A percentile compares a stretch with the other conserved stretches of the same genome.
These are phyloP conservation scores for Triticum monococcum DNA, from an alignment of 176 grass and related monocot genomes.

Conservation along the genomic window DNA sequence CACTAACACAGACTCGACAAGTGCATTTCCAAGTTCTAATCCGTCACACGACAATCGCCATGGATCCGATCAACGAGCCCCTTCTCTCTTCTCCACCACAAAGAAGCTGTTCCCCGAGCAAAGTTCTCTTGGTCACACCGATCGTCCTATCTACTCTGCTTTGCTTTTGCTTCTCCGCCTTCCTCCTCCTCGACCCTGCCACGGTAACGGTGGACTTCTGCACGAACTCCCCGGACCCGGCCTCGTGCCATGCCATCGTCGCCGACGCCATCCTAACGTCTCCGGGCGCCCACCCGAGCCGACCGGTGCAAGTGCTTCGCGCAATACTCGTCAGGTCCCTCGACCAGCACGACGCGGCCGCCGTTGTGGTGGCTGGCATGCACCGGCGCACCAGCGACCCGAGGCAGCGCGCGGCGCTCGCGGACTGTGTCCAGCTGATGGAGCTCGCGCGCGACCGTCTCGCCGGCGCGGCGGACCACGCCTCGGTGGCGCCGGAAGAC, in stretches of 20 bases:
- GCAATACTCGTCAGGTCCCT: slow-evolving; percentile 40
- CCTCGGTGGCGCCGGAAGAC: background rate
- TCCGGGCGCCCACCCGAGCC: background rate
- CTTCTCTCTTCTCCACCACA: slow-evolving; percentile 35
- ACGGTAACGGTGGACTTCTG: slow-evolving; percentile 38
- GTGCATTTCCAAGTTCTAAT: background rate
- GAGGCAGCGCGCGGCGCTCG: slow-evolving; percentile 30
- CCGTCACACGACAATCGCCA: background rate
- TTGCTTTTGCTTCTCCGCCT: slow-evolving; percentile 5
- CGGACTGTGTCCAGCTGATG: slow-evolving; percentile 54
- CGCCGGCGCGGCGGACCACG: background rate
- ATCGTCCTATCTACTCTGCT: slow-evolving; percentile 26
- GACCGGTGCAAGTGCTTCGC: slow-evolving; percentile 24
- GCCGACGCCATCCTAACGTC: slow-evolving; percentile 18
- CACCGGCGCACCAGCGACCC: background rate
- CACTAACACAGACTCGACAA: background rate
- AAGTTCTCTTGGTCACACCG: background rate
- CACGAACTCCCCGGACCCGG: slow-evolving; percentile 31
- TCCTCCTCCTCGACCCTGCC: background rate
- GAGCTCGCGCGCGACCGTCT: slow-evolving; percentile 54
- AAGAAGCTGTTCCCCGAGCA: background rate
- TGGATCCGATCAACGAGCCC: slow-evolving; percentile 23
- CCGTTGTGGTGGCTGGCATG: background rate
- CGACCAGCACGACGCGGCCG: slow-evolving; percentile 24
- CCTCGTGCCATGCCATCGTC: slow-evolving; percentile 49